These are phyloP conservation scores for Mortierella sp. DNA, from an alignment of 371 early-diverging fungal species.

Conservation along the genomic window DNA sequence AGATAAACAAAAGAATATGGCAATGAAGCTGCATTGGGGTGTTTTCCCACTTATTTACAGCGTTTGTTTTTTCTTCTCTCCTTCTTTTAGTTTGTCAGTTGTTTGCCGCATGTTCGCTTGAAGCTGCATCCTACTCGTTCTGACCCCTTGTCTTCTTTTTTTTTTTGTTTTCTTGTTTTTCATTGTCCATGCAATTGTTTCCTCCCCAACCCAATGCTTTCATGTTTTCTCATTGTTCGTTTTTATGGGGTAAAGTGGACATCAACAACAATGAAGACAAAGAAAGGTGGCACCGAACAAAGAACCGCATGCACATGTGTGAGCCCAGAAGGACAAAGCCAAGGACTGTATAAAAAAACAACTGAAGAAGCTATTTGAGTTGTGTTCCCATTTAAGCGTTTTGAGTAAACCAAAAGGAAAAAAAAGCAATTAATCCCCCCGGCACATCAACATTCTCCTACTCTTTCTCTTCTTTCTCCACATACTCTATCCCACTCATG, in stretches of 20 bases:
- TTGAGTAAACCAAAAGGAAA: no score
- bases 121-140: neutral
- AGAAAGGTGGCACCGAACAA: neutral
- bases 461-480: constrained; percentile 1
- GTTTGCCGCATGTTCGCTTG: neutral
- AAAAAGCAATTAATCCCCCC: neutral
- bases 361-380: neutral
- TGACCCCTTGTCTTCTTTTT: neutral
- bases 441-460: neutral
- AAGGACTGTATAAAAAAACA: neutral
- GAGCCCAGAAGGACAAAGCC: neutral
- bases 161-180: neutral
- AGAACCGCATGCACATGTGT: neutral
- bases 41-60: neutral
- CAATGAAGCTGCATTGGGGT: neutral
- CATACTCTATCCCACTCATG: neutral
- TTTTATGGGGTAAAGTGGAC: neutral
- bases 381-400: neutral
- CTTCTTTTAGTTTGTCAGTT: neutral
- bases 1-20: no score
- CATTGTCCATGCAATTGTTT: neutral
- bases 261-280: neutral
- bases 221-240: neutral
- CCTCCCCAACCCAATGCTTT: neutral
- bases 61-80: neutral